phyloP scores from a whole-genome alignment of 2,329 filamentous ascomycete genomes.

The Proliferodiscus dingleyae region DNA sequence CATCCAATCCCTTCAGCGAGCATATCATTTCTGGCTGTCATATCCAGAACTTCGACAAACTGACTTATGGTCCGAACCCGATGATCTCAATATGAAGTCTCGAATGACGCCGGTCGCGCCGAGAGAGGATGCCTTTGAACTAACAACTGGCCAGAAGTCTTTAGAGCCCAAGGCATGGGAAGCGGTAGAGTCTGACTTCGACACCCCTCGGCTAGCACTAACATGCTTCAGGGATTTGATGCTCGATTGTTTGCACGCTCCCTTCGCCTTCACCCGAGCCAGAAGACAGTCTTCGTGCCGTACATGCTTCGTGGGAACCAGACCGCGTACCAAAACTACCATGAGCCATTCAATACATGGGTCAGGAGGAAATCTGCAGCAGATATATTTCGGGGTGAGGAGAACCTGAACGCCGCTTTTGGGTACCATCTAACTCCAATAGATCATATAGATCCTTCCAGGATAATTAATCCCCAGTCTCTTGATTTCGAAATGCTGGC shows the following conservation, averaged over 20 bases:
- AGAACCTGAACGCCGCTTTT: not conserved
- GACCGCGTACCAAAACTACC: not conserved
- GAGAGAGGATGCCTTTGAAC: not conserved
- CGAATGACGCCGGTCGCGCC: not conserved
- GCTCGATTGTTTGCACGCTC: slow-evolving; percentile 9
- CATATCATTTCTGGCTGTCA: not conserved
- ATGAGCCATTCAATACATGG: not conserved
- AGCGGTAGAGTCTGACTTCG: not conserved
- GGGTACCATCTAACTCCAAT: not conserved
- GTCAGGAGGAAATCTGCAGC: not conserved
- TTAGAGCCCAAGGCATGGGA: not conserved
- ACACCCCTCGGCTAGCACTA: not conserved
- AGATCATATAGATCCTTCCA: not conserved
- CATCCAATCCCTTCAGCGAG: too few relatives aligned
- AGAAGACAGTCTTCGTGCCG: not conserved
- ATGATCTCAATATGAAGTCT: not conserved
- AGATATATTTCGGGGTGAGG: slow-evolving; percentile 1
- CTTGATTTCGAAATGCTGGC: slow-evolving; percentile 9
- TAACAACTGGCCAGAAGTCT: not conserved
- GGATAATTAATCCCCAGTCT: not conserved
- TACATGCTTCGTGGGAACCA: slow-evolving; percentile 10
- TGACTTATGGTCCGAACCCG: not conserved
- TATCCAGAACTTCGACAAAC: not conserved
- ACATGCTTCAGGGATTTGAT: slow-evolving; percentile 11
- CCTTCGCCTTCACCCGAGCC: not conserved